Evolutionary conservation across 2,329 filamentous ascomycete species (phyloP).

Genomic region (Calonectria honghensis): DNA sequence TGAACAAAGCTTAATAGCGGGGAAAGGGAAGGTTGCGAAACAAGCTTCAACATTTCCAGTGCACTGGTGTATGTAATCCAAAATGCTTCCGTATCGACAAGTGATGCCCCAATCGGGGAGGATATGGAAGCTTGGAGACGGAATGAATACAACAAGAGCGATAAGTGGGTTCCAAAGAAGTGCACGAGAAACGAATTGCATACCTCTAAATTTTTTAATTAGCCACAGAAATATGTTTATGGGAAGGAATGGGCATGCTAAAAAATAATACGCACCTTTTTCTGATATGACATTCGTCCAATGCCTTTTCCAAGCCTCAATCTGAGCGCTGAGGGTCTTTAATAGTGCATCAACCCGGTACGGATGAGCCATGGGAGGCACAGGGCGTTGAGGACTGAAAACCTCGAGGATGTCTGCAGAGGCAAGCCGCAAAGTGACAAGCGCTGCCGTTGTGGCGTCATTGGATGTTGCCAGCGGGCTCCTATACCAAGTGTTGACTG

Average conservation of each 20-base stretch:
- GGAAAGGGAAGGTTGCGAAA: conserved; percentile 51
- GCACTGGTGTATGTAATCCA: conserved; percentile 58
- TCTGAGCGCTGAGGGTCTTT: conserved; percentile 45
- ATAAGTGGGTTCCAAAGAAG: conserved; percentile 63
- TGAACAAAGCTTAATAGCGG: conserved; percentile 62
- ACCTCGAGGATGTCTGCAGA: conserved; percentile 58
- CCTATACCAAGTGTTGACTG: conserved; percentile 59
- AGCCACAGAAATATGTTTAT: not conserved
- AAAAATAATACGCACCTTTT: not conserved
- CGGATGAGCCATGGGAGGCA: conserved; percentile 26
- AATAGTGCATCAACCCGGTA: conserved; percentile 52
- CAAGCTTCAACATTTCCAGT: conserved; percentile 56
- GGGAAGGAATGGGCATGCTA: too few relatives aligned
- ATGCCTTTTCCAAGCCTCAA: conserved; percentile 51
- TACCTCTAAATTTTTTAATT: conserved; percentile 29
- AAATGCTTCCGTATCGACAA: conserved; percentile 53
- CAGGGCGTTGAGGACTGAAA: conserved; percentile 5
- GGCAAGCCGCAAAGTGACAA: conserved; percentile 60
- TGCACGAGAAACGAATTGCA: conserved; percentile 61
- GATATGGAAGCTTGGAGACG: conserved; percentile 58
- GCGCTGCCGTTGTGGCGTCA: conserved; percentile 60
- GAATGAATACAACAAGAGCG: conserved; percentile 61
- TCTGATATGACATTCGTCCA: conserved; percentile 44
- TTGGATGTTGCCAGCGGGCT: conserved; percentile 55
- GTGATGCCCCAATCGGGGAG: conserved; percentile 43